Conservation (phyloP, 306 rosid species). For the Erythrophleum fordii region DNA sequence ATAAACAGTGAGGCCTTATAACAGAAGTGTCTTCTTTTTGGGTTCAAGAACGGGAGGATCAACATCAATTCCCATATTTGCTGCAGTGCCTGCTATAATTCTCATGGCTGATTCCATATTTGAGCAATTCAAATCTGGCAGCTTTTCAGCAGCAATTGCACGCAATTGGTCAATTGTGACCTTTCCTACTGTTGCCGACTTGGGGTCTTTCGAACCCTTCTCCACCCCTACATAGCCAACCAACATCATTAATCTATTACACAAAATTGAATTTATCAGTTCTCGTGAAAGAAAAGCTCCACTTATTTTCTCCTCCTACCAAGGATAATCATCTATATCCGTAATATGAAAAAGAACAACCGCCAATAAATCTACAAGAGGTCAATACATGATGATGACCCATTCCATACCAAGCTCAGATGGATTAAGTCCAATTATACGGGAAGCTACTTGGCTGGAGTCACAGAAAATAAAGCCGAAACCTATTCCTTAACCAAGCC, state of each 20-base stretch:
- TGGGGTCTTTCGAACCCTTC: slow-evolving; percentile 93
- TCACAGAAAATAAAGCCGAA: background rate
- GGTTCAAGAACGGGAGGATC: slow-evolving; percentile 93
- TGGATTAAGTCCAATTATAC: background rate
- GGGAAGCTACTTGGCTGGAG: background rate
- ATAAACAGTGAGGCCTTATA: background rate
- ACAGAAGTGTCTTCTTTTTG: slow-evolving; percentile 66
- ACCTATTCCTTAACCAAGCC: background rate
- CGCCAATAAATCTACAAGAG: background rate
- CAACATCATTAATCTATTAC: slow-evolving; percentile 2
- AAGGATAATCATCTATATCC: background rate
- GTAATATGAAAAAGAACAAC: background rate
- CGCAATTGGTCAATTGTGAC: slow-evolving; percentile 86
- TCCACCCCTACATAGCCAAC: slow-evolving; percentile 70
- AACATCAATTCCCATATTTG: slow-evolving; percentile 96
- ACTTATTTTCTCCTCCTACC: background rate
- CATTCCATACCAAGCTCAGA: background rate
- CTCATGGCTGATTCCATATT: slow-evolving; percentile 93
- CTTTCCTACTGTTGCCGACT: slow-evolving; percentile 80
- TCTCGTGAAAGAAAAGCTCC: background rate
- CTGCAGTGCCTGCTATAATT: slow-evolving; percentile 97
- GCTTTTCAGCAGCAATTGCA: slow-evolving; percentile 84
- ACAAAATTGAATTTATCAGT: background rate
- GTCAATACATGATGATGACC: background rate
- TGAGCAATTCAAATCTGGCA: slow-evolving; percentile 92